phyloP scores from a whole-genome alignment of 495 filamentous ascomycete species.

The Penicillium desertorum region DNA sequence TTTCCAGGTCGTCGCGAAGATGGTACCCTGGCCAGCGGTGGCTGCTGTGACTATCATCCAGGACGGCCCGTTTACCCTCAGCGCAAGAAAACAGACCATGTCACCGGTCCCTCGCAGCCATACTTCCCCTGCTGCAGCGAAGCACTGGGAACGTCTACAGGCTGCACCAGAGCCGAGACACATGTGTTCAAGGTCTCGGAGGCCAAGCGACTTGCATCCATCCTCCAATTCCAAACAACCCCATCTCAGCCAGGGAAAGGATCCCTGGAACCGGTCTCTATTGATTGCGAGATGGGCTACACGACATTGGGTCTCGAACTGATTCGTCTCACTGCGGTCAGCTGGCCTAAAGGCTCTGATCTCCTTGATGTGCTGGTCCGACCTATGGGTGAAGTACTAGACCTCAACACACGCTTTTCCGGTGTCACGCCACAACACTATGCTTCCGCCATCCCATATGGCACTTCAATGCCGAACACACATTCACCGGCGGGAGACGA shows the following conservation, averaged over 20 bases:
- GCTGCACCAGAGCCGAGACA: slow-evolving; percentile 64
- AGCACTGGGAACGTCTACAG: slow-evolving; percentile 62
- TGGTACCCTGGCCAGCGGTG: slow-evolving; percentile 73
- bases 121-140: slow-evolving; percentile 78
- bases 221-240: slow-evolving; percentile 78
- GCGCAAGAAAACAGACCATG: slow-evolving; percentile 46
- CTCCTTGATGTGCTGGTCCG: slow-evolving; percentile 83
- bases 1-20: slow-evolving; percentile 85
- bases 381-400: slow-evolving; percentile 79
- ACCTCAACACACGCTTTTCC: slow-evolving; percentile 87
- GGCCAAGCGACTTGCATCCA: slow-evolving; percentile 68
- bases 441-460: slow-evolving; percentile 63
- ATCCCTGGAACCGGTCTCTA: slow-evolving; percentile 57
- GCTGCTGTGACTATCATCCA: slow-evolving; percentile 74
- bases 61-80: slow-evolving; percentile 59
- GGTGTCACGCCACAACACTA: slow-evolving; percentile 77
- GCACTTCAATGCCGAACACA: slow-evolving; percentile 21
- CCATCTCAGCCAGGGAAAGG: slow-evolving; percentile 54
- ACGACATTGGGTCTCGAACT: slow-evolving; percentile 84
- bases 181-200: slow-evolving; percentile 90
- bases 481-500: slow-evolving; percentile 14
- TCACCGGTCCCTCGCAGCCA: slow-evolving; percentile 49
- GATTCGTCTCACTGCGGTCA: slow-evolving; percentile 79
- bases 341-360: slow-evolving; percentile 75
- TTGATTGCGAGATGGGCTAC: slow-evolving; percentile 99